These are phyloP conservation scores for Penicillium egyptiacum DNA, from an alignment of 495 filamentous ascomycete genomes.

Conservation along the genomic window DNA sequence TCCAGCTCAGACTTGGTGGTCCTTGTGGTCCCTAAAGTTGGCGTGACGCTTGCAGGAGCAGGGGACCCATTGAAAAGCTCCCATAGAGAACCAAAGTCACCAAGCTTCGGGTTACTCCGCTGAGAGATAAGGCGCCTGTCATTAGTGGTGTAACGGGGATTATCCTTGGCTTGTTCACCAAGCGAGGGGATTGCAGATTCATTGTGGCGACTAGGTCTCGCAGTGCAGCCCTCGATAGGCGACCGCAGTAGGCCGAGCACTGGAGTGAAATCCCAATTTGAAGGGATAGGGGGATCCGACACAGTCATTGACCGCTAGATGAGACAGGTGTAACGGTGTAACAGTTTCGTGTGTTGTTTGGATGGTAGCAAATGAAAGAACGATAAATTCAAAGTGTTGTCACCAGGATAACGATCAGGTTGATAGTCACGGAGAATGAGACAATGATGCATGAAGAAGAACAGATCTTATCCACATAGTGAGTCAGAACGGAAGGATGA, in stretches of 20 bases:
- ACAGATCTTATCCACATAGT: constrained; percentile 8
- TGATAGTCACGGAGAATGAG: neutral
- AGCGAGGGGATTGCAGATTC: constrained; percentile 5
- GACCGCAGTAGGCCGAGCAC: constrained; percentile 50
- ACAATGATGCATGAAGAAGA: constrained; percentile 3
- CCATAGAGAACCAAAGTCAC: constrained; percentile 45
- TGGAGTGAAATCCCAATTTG: constrained; percentile 50
- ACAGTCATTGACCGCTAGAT: constrained; percentile 23
- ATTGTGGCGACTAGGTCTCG: constrained; percentile 15
- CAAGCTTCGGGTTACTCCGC: constrained; percentile 26
- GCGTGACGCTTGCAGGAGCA: constrained; percentile 4
- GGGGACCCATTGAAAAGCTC: constrained; percentile 26
- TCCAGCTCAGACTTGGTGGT: neutral
- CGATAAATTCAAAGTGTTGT: neutral
- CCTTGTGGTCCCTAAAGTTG: neutral
- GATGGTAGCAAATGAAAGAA: neutral
- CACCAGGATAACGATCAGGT: neutral
- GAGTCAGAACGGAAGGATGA: constrained; percentile 2
- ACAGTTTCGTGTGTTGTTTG: neutral
- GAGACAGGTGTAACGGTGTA: neutral
- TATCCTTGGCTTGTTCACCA: constrained; percentile 2
- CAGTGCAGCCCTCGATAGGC: constrained; percentile 27
- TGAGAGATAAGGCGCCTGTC: neutral
- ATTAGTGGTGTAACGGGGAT: constrained; percentile 7
- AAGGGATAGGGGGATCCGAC: constrained; percentile 21